Conservation (phyloP, 345 rosid species). For the Orychophragmus violaceus region DNA sequence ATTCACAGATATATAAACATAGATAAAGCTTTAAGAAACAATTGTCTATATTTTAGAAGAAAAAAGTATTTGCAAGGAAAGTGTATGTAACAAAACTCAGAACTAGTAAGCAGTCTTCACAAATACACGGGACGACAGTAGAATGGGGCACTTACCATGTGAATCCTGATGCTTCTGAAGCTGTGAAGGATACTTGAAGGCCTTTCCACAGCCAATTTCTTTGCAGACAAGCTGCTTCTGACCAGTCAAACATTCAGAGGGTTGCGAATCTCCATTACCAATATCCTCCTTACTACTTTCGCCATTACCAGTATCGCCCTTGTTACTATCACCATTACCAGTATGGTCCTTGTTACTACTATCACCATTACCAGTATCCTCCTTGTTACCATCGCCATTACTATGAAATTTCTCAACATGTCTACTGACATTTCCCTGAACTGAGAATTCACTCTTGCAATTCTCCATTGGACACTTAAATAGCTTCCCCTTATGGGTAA, state of each 20-base stretch:
- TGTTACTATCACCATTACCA: neutral
- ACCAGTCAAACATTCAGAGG: slow-evolving; percentile 8
- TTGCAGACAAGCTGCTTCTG: slow-evolving; percentile 46
- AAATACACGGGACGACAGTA: neutral
- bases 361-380: neutral
- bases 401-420: slow-evolving; percentile 54
- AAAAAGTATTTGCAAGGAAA: neutral
- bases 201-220: slow-evolving; percentile 79
- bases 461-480: slow-evolving; percentile 57
- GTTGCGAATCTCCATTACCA: neutral
- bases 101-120: neutral
- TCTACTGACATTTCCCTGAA: slow-evolving; percentile 51
- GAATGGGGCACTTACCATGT: slow-evolving; percentile 49
- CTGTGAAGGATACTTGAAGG: slow-evolving; percentile 54
- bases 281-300: neutral
- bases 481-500: slow-evolving; percentile 65
- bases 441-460: slow-evolving; percentile 46
- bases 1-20: neutral
- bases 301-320: neutral
- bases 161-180: slow-evolving; percentile 63
- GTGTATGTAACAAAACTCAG: no score
- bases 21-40: neutral
- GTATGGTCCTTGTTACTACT: neutral
- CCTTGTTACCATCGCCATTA: neutral
- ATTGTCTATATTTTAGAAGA: no score